phyloP scores from a whole-genome alignment of 2,329 filamentous ascomycete genomes.

The Leptographium lundbergii region DNA sequence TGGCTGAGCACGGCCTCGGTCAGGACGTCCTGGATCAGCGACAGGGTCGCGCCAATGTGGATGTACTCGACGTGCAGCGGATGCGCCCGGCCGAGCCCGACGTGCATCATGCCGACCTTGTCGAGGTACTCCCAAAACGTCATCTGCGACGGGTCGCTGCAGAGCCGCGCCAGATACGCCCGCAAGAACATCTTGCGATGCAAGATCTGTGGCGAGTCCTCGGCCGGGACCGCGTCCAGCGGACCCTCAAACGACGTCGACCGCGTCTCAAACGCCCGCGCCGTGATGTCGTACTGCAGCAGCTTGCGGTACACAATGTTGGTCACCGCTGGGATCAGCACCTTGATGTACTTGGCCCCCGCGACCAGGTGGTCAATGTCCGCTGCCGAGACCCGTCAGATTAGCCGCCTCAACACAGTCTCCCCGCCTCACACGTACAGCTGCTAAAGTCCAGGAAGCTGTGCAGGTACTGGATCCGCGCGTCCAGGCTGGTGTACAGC shows the following conservation, averaged over 20 bases:
- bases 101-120: constrained; percentile 78
- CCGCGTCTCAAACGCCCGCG: constrained; percentile 56
- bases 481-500: constrained; percentile 58
- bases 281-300: constrained; percentile 69
- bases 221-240: constrained; percentile 48
- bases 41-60: constrained; percentile 60
- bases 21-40: constrained; percentile 66
- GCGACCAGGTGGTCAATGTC: constrained; percentile 59
- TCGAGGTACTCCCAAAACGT: constrained; percentile 77
- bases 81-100: constrained; percentile 58
- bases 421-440: constrained; percentile 31
- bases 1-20: constrained; percentile 64
- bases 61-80: constrained; percentile 71
- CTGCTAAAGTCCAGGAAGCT: constrained; percentile 64
- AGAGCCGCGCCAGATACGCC: constrained; percentile 64
- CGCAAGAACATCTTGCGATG: constrained; percentile 66
- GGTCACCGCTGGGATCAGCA: constrained; percentile 71
- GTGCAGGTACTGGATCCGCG: constrained; percentile 59
- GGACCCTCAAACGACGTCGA: constrained; percentile 54
- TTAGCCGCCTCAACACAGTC: too few species aligned
- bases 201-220: constrained; percentile 61
- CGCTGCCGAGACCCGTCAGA: constrained; percentile 26
- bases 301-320: constrained; percentile 79
- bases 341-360: constrained; percentile 65
- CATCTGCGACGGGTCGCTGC: constrained; percentile 60